These are phyloP conservation scores for Vigna unguiculata DNA, from an alignment of 306 rosid species.

Conservation along the genomic window DNA sequence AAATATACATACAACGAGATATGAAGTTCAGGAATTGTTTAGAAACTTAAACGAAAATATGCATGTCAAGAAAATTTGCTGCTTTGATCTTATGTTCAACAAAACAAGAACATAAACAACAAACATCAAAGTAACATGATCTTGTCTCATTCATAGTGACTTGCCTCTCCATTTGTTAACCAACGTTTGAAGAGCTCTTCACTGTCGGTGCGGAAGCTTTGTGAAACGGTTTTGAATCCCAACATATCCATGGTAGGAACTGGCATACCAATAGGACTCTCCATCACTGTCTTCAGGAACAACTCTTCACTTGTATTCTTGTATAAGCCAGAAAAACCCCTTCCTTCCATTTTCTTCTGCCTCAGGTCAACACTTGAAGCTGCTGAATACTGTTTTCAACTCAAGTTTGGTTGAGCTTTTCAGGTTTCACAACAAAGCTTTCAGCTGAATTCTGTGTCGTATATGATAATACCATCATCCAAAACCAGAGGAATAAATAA, in stretches of 20 bases:
- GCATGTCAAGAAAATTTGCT: slow-evolving; percentile 15
- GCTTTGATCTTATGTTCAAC: slow-evolving; percentile 26
- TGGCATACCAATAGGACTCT: slow-evolving; percentile 71
- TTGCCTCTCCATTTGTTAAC: slow-evolving; percentile 98
- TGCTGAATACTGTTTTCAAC: slow-evolving; percentile 33
- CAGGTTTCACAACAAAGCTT: slow-evolving; percentile 44
- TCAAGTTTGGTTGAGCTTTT: slow-evolving; percentile 39
- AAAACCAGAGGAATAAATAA: slow-evolving; percentile 39
- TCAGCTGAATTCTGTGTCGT: slow-evolving; percentile 36
- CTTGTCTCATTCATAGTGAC: slow-evolving; percentile 43
- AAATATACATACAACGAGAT: neutral
- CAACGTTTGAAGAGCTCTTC: slow-evolving; percentile 97
- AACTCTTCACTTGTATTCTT: slow-evolving; percentile 88
- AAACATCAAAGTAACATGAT: slow-evolving; percentile 19
- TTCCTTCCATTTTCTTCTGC: slow-evolving; percentile 76
- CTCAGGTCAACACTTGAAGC: slow-evolving; percentile 26
- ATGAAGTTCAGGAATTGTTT: slow-evolving; percentile 26
- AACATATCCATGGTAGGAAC: slow-evolving; percentile 80
- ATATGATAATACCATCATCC: slow-evolving; percentile 37
- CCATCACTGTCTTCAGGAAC: slow-evolving; percentile 79
- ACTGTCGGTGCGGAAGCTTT: slow-evolving; percentile 75
- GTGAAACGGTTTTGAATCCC: slow-evolving; percentile 81
- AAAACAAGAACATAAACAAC: slow-evolving; percentile 35
- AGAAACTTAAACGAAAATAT: slow-evolving; percentile 27
- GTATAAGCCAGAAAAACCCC: slow-evolving; percentile 76